Evolutionary conservation across 108 stramenopile species (phyloP), one percentile per base, ranked within the genome.

Genomic region (Fragilaria crotonensis): DNA sequence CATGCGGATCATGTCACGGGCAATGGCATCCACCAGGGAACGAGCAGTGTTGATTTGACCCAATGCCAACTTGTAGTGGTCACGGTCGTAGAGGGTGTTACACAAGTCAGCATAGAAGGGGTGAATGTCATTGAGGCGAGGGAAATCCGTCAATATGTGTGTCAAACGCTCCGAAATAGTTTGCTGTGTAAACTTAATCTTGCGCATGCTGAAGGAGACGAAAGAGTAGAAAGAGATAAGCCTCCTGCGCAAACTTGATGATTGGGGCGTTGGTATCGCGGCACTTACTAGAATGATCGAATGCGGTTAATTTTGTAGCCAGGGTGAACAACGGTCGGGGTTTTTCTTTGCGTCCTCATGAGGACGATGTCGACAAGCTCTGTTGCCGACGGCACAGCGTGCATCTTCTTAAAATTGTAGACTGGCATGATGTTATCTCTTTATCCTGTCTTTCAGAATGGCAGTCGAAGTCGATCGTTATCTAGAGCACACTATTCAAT

Each of bases 51-150:
- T 98, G 63, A 98, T 78, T 73, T 98, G 98, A 23, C 98, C 98
- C 11, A 99, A 81, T 0, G 98, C 98, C 25, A 99, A 83, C 74
- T 99, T 99, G 94, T 98, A 99, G 75, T 99, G 98, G 79, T 99
- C 97, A 9, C 95, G 81, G 66, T 99, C 98, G 68, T 99, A 99
- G 27, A 99, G 76, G 20, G 97, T 96, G 80, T 98, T 98, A 57
- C 96, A 95, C 30, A 99, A 89, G 76, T 99, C 98, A n/a, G 94
- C 93, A 71, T 98, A 98, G 70, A 99, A 99, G 19, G 98, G 98
- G 68, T 99, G 98, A 59, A 99, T 95, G 73, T 99, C 98, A 45
- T 95, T 95, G 18, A 99, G 86, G 48, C 97, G 89, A 48, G 99
- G 99, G 64, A 99, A 99, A 66, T 98, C 96, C 20, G 78, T 74